phyloP scores from a whole-genome alignment of 2,329 filamentous ascomycete species.

The Claviceps humidiphila region DNA sequence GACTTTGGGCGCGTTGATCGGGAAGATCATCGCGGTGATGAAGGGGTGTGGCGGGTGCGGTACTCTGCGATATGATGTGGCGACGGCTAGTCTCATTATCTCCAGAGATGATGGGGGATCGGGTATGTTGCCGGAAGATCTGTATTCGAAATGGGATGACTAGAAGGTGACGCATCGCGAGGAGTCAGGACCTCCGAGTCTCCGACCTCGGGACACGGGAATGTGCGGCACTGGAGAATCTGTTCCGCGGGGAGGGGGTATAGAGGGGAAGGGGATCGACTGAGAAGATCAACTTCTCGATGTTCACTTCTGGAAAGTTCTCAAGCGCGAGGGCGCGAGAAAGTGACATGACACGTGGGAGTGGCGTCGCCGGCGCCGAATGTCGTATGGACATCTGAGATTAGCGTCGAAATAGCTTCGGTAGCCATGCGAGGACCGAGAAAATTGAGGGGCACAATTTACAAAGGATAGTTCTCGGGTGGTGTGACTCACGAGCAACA shows the following conservation, averaged over 20 bases:
- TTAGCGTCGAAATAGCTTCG: not conserved
- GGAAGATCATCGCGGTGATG: conserved; percentile 3
- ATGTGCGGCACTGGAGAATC: too few relatives aligned
- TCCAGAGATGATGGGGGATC: not conserved
- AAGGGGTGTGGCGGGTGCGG: not conserved
- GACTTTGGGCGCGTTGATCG: conserved; percentile 20
- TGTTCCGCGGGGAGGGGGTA: too few relatives aligned
- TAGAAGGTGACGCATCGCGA: too few relatives aligned
- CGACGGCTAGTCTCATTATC: conserved; percentile 1
- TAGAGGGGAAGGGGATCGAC: too few relatives aligned
- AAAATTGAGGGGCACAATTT: not conserved
- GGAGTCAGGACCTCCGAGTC: too few relatives aligned
- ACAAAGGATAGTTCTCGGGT: not conserved
- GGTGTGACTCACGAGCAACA: not conserved
- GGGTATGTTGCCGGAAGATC: not conserved
- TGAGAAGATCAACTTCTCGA: not conserved
- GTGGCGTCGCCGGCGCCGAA: not conserved
- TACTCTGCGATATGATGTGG: not conserved
- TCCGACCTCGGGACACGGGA: too few relatives aligned
- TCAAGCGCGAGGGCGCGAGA: not conserved
- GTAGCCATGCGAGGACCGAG: not conserved
- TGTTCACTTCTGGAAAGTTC: not conserved
- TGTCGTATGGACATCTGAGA: not conserved
- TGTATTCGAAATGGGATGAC: conserved; percentile 3
- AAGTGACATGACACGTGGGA: not conserved